Conservation (phyloP, 176 grass and related monocot genomes). For the Puya raimondii region DNA sequence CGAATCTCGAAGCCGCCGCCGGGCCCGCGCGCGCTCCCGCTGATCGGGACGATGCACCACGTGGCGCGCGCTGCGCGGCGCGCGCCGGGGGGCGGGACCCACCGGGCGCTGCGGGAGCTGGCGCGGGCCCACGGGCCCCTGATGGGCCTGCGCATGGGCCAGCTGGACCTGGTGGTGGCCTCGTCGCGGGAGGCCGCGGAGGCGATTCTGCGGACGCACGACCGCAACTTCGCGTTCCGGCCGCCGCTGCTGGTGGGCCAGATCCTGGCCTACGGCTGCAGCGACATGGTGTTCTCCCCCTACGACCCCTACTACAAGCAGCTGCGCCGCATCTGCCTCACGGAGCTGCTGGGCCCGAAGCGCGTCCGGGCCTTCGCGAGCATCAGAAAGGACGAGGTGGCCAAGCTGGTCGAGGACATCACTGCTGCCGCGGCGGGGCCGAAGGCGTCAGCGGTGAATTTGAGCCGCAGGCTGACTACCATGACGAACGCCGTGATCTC, state of each 20-base stretch:
- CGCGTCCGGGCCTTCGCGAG: conserved; percentile 64
- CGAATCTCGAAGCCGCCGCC: conserved; percentile 20
- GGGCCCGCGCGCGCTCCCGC: conserved; percentile 46
- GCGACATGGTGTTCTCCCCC: conserved; percentile 70
- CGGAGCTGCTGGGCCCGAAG: conserved; percentile 79
- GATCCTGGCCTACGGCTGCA: conserved; percentile 73
- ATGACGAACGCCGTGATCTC: too few species aligned
- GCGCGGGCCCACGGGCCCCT: conserved; percentile 44
- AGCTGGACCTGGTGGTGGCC: conserved; percentile 49
- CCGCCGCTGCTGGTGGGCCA: conserved; percentile 56
- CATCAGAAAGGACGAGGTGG: conserved; percentile 54
- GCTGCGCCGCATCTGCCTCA: conserved; percentile 69
- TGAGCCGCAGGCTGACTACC: too few species aligned
- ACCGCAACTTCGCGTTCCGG: conserved; percentile 47
- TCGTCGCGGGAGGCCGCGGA: conserved; percentile 61
- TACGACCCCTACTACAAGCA: conserved; percentile 73
- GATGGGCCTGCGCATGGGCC: conserved; percentile 49
- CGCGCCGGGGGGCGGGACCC: conserved; percentile 31
- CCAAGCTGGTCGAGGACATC: conserved; percentile 37
- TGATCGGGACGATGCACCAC: conserved; percentile 75
- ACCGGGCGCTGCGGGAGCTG: conserved; percentile 64
- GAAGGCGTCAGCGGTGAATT: conserved; percentile 6
- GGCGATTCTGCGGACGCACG: conserved; percentile 73
- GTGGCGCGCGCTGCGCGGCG: background rate
- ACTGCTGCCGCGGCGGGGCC: conserved; percentile 2